Evolutionary conservation across 768 basidiomycete genomes (phyloP).

Genomic region (Russula sp.): DNA sequence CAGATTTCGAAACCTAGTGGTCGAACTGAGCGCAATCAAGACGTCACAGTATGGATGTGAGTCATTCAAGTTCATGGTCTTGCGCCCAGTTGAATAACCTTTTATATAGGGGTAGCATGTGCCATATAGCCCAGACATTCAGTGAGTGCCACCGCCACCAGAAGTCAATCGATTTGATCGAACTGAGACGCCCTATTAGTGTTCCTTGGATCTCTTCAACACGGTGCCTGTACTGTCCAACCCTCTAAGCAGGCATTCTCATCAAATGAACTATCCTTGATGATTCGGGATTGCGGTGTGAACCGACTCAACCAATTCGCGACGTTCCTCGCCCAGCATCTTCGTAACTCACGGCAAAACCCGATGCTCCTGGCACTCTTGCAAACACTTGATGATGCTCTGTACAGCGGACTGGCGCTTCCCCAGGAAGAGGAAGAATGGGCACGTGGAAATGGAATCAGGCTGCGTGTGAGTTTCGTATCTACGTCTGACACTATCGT

Average conservation of each 20-base stretch:
- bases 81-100: conserved; percentile 38
- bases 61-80: conserved; percentile 35
- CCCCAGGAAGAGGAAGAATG: conserved; percentile 68
- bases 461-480: conserved; percentile 51
- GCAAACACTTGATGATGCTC: conserved; percentile 55
- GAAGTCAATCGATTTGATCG: conserved; percentile 31
- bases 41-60: conserved; percentile 73
- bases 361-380: conserved; percentile 60
- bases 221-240: conserved; percentile 70
- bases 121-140: conserved; percentile 75
- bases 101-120: conserved; percentile 70
- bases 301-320: conserved; percentile 77
- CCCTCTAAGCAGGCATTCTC: conserved; percentile 64
- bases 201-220: conserved; percentile 68
- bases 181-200: conserved; percentile 43
- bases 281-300: conserved; percentile 63
- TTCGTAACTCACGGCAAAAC: conserved; percentile 57
- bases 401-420: conserved; percentile 65
- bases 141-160: conserved; percentile 45
- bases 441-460: conserved; percentile 62
- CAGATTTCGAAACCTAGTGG: conserved; percentile 46
- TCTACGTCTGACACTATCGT: conserved; percentile 28
- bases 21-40: conserved; percentile 49
- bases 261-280: conserved; percentile 65
- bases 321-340: conserved; percentile 61